Evolutionary conservation across 495 filamentous ascomycete species (phyloP), one percentile per base, ranked within the genome.

Genomic region (Penicillium diatomitis): DNA sequence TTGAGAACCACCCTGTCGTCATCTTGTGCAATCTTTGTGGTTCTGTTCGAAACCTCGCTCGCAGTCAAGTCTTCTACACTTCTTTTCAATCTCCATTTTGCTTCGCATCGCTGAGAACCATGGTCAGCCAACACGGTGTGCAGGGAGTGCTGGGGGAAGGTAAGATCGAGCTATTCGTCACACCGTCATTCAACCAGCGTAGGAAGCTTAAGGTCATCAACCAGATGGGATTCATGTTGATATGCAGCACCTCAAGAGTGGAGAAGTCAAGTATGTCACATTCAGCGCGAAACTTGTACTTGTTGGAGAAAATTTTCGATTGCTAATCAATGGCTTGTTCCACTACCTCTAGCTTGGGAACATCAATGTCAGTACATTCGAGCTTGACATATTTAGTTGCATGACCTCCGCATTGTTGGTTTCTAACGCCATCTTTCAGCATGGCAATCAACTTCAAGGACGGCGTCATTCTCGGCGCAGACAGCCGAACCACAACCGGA

Each of bases 201-300:
- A 9, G 40, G 28, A 31, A 57, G 51, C 63, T 70, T 55, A 70
- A 45, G 32, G 31, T 28, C 31, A 44, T 51, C 43, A 38, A 41
- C 45, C 60, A 98, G 92, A 98, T 90, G 92, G 92, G 63, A 96
- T 98, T 63, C 92, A 98, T 69, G 73, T 98, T 46, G 92, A 98
- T 63, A 97, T 98, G 92, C 86, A 96, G 55, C 86, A 91, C 58
- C 65, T 92, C 54, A 92, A 95, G 79, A 86, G 82, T 60, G 88
- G 88, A 39, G 88, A 94, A 68, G 81, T 82, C 64, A 96, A 97
- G 90, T 95, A 76, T 71, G 85, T 74, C 52, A 20, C 20, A 20
- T 20, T 20, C 2, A 20, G 20, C 20, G 20, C 20, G 20, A 20
- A 20, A 20, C 20, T 20, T 20, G 20, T 20, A 20, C 20, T 20